Evolutionary conservation across 2,329 filamentous ascomycete species (phyloP), one percentile per base, ranked within the genome.

Genomic region (Metarhizium rileyi): DNA sequence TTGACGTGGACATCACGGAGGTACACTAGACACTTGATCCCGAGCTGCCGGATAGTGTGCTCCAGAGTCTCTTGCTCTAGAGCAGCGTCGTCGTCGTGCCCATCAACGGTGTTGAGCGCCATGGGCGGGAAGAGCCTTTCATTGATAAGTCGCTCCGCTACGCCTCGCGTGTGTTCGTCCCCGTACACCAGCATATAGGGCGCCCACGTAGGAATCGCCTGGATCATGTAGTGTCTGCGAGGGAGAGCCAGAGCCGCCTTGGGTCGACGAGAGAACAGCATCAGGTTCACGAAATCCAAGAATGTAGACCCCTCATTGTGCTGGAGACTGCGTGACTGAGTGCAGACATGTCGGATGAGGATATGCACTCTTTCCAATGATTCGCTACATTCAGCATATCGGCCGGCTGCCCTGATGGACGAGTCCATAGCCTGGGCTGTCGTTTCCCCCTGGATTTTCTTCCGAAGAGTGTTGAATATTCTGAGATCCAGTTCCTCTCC

Each of bases 381-480:
- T 22, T 60, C 59, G 25, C 70, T 74, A 45, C 61, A 53, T 38
- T 67, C 65, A 30, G 81, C 75, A 57, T 83, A 86, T 0, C 71
- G 61, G 28, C 73, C 59, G 3, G 78, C 76, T 16, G 74, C 76
- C n/a, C 76, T 73, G 18, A 87, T 68, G 57, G 75, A 86, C 1
- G 80, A 75, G 16, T 72, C 69, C 53, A 77, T 68, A 28, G 70
- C 68, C 18, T 75, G 66, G 18, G 59, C 62, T 14, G 64, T 60
- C 2, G 59, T 60, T 30, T 67, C 65, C 12, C 76, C 72, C 18
- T 72, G 73, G 44, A 86, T 76, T 23, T 74, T 76, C 38, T 66
- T 66, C 52, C 75, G 69, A 38, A 87, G 61, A 1, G 78, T 77
- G 41, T 68, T 63, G 36, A 73, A 71, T 2, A 89, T 69, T 42